Conservation (phyloP, 208 protist species). For the Acanthamoeba triangularis region DNA sequence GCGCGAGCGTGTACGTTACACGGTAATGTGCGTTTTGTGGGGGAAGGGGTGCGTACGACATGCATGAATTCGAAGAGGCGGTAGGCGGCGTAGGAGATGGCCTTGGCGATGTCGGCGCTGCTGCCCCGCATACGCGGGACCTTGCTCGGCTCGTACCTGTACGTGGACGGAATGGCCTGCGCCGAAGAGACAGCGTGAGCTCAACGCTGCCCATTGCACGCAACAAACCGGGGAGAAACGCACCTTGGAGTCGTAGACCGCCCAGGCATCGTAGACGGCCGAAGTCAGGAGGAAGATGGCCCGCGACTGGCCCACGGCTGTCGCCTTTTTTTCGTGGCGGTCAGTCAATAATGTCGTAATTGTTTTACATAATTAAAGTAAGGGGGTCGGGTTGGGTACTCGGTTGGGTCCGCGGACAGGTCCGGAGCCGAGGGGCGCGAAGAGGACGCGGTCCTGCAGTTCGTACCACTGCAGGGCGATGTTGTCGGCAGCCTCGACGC, state of each 20-base stretch:
- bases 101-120: not conserved
- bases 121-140: not conserved
- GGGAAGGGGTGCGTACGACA: not conserved
- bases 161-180: not conserved
- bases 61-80: not conserved
- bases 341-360: no score
- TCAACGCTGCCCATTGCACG: not conserved
- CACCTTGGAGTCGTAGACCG: not conserved
- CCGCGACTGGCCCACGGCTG: not conserved
- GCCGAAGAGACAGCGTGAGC: no score
- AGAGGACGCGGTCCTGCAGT: not conserved
- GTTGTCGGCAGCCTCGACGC: not conserved
- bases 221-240: no score
- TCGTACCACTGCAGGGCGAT: not conserved
- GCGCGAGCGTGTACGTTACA: not conserved
- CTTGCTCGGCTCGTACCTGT: not conserved
- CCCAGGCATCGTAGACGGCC: not conserved
- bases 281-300: not conserved
- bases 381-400: not conserved
- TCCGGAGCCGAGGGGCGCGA: not conserved
- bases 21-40: no score
- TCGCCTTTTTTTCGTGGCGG: not conserved
- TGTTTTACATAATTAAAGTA: not conserved
- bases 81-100: not conserved
- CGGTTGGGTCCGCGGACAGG: not conserved